Evolutionary conservation across 2,329 filamentous ascomycete species (phyloP).

Genomic region (Paracoccidioides brasiliensis): DNA sequence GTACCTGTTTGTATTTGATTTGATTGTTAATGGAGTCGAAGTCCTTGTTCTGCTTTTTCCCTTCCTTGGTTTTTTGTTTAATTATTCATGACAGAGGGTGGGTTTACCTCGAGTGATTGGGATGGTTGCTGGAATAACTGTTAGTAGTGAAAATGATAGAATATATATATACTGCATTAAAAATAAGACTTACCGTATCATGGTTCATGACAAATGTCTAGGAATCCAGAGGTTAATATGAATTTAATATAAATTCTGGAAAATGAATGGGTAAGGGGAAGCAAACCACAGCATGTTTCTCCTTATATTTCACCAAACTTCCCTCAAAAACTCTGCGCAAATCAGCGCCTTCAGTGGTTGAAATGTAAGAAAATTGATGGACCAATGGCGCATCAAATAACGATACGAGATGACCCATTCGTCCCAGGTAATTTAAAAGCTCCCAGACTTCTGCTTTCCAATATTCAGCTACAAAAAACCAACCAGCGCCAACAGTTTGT

Average conservation of each 20-base stretch:
- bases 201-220: constrained; percentile 59
- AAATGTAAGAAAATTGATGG: constrained; percentile 52
- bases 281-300: constrained; percentile 45
- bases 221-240: neutral
- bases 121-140: constrained; percentile 39
- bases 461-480: constrained; percentile 58
- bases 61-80: neutral
- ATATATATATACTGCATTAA: neutral
- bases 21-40: neutral
- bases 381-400: constrained; percentile 58
- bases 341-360: constrained; percentile 44
- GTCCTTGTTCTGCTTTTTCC: neutral
- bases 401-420: constrained; percentile 45
- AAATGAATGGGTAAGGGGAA: neutral
- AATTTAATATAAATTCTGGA: neutral
- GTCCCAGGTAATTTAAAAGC: constrained; percentile 45
- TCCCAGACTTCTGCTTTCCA: constrained; percentile 48
- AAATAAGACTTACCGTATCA: constrained; percentile 40
- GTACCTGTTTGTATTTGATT: constrained; percentile 29
- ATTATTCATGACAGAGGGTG: neutral
- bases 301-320: constrained; percentile 43
- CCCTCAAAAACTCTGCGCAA: constrained; percentile 50
- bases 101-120: constrained; percentile 43
- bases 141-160: neutral
- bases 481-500: constrained; percentile 37